Evolutionary conservation across 495 filamentous ascomycete species (phyloP), one percentile per base, ranked within the genome.

Genomic region (Chlorociboria aeruginascens): DNA sequence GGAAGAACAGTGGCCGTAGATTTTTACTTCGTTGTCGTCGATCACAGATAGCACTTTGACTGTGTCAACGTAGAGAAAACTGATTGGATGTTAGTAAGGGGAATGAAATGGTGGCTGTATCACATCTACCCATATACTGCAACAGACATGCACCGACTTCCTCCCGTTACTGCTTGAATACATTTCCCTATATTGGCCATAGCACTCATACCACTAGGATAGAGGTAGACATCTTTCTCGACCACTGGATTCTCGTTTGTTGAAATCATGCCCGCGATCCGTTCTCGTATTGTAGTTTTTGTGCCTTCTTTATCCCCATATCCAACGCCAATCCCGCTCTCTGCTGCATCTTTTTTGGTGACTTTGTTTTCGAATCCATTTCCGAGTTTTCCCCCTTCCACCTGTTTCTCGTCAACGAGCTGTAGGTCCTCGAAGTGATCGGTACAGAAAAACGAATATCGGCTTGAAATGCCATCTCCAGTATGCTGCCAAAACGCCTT

Each of bases 401-500:
- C 20, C 20, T 25, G 2, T 25, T 25, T 25, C 20, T 25, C 20
- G 20, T 25, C 20, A 25, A 25, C 20, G 20, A 25, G 20, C 20
- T 25, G 12, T 32, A 45, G 30, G 8, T 13, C 12, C 11, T 34
- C 32, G n/a, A 47, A 16, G 16, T 39, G 71, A 32, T 69, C 64
- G 38, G 82, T 74, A 60, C 84, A 95, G 58, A 88, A 92, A 58
- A 95, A 89, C 14, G 85, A 86, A 14, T 86, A 77, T 32, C 90
- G 83, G 62, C 86, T 92, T 3, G 87, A 94, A 20, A 95, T 73
- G 6, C 90, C 90, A 52, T 92, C 86, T n/a, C 90, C 90, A 6
- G 85, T 78, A 61, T 97, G 90, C 53, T 95, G 89, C 90, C 90
- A 97, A 57, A 89, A 93, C 52, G 80, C 70, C 58, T 95, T 97